Evolutionary conservation across 495 filamentous ascomycete species (phyloP).

Genomic region (Aspergillus kassunensis): DNA sequence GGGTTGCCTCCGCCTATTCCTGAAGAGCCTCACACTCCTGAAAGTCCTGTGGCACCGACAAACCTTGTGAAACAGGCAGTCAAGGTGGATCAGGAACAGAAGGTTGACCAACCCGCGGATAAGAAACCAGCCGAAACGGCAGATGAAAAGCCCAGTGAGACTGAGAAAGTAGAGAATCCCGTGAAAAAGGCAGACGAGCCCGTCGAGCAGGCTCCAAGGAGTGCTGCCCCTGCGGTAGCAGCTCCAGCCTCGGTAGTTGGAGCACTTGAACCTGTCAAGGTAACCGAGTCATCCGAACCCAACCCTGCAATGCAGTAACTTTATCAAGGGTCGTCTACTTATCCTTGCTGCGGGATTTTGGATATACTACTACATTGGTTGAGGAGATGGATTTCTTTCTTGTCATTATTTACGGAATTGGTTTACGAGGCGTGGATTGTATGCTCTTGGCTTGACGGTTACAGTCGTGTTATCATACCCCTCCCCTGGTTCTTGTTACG

Average conservation of each 20-base stretch:
- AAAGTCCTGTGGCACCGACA: constrained; percentile 14
- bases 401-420: constrained; percentile 4
- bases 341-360: background rate
- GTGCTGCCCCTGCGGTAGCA: background rate
- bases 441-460: constrained; percentile 10
- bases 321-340: background rate
- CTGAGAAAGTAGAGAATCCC: background rate
- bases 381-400: constrained; percentile 8
- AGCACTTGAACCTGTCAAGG: background rate
- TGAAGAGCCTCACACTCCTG: constrained; percentile 38
- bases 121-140: no score
- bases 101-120: background rate
- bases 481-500: constrained; percentile 21
- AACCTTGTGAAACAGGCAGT: background rate
- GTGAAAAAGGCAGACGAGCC: background rate
- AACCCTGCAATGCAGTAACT: background rate
- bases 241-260: no score
- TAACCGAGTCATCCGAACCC: background rate
- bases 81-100: background rate
- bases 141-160: no score
- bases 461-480: constrained; percentile 19
- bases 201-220: background rate
- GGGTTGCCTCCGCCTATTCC: constrained; percentile 39
- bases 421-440: constrained; percentile 9
- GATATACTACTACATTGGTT: background rate